Conservation (phyloP, 331 rosid genomes). For the Stylosanthes scabra region DNA sequence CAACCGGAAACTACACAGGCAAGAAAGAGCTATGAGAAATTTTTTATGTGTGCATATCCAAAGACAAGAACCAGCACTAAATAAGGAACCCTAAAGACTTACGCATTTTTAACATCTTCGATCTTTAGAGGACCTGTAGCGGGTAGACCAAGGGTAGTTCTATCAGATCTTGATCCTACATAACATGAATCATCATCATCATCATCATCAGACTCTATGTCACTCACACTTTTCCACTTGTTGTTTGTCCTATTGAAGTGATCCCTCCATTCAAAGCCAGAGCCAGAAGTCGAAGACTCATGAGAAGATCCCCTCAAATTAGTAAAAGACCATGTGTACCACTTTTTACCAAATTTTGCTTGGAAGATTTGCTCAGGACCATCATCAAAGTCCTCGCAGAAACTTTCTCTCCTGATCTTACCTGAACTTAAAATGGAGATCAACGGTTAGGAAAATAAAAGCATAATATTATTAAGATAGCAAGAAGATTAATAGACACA, state of each 20-base stretch:
- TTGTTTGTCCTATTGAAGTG: constrained; percentile 53
- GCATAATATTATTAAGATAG: background rate
- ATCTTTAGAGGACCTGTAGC: no score
- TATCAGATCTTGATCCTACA: no score
- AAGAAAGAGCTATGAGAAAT: no score
- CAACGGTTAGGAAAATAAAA: constrained; percentile 16
- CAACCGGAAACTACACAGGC: no score
- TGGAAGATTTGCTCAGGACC: constrained; percentile 61
- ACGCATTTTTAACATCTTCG: no score
- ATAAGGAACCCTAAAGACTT: no score
- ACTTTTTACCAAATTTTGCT: constrained; percentile 66
- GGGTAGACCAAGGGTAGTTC: no score
- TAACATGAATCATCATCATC: constrained; percentile 34
- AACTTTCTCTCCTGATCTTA: constrained; percentile 60
- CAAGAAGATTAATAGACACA: background rate
- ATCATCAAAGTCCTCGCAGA: constrained; percentile 50
- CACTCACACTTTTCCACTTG: constrained; percentile 64
- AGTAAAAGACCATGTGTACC: constrained; percentile 69
- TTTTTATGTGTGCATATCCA: no score
- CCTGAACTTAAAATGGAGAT: constrained; percentile 52
- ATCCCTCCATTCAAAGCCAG: constrained; percentile 76
- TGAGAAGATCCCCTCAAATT: constrained; percentile 40
- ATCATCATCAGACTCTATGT: constrained; percentile 58
- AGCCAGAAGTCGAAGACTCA: constrained; percentile 52
- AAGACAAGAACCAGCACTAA: no score